Conservation (phyloP, 305 asterid species). For the Fraxinus xanthoxyloides region DNA sequence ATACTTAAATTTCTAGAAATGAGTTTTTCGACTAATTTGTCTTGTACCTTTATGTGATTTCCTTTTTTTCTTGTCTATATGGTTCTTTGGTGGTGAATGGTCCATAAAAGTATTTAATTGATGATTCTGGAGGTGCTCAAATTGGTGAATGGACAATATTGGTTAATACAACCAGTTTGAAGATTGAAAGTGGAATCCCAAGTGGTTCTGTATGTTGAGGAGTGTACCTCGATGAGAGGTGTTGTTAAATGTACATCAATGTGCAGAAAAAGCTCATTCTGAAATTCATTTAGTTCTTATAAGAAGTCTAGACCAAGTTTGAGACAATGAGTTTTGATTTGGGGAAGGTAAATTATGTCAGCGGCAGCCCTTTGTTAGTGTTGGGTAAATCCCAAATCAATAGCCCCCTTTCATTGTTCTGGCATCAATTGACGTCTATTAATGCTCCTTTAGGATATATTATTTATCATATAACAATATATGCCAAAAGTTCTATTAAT, state of each 20-base stretch:
- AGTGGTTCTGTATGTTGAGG: neutral
- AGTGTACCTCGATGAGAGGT: neutral
- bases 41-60: neutral
- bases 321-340: neutral
- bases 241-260: neutral
- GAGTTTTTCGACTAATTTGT: neutral
- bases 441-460: neutral
- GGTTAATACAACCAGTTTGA: neutral
- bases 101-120: neutral
- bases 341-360: neutral
- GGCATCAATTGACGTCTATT: neutral
- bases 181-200: neutral
- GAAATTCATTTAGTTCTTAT: neutral
- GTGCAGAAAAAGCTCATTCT: neutral
- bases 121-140: neutral
- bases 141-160: too few relatives aligned
- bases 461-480: too few relatives aligned
- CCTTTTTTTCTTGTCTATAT: neutral
- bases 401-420: neutral
- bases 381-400: neutral
- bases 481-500: neutral
- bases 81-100: constrained; percentile 1
- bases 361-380: neutral
- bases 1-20: neutral
- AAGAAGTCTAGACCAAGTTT: neutral